Evolutionary conservation across 768 basidiomycete genomes (phyloP).

Genomic region (Rhizopogon salebrosus): DNA sequence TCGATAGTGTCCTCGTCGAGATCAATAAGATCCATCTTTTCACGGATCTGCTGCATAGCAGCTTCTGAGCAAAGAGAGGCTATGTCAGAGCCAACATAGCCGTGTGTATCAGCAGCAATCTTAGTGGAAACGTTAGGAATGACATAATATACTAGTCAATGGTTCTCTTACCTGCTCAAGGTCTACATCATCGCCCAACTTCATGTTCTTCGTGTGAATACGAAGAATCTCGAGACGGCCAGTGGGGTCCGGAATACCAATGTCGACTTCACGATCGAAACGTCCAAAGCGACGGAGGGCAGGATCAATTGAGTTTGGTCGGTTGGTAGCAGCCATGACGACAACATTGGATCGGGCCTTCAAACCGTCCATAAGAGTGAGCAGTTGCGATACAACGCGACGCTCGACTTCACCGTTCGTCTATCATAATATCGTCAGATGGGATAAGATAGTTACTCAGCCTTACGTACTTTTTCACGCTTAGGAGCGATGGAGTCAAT

Average conservation of each 20-base stretch:
- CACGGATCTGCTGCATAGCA: conserved; percentile 99
- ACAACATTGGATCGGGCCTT: conserved; percentile 99
- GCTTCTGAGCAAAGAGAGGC: conserved; percentile 98
- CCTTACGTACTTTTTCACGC: conserved; percentile 82
- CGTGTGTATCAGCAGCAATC: conserved; percentile 99
- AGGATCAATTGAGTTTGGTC: conserved; percentile 99
- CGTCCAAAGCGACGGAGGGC: conserved; percentile 98
- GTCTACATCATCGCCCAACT: conserved; percentile 93
- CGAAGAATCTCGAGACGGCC: conserved; percentile 98
- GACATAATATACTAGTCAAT: conserved; percentile 2
- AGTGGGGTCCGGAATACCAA: conserved; percentile 98
- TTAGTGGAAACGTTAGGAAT: conserved; percentile 22
- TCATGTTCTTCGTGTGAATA: conserved; percentile 99
- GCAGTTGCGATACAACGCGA: conserved; percentile 95
- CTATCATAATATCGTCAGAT: conserved; percentile 33
- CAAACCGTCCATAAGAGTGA: conserved; percentile 98
- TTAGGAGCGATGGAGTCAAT: conserved; percentile 99
- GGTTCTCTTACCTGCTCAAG: conserved; percentile 69
- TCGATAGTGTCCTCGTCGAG: conserved; percentile 98
- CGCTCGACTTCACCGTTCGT: conserved; percentile 99
- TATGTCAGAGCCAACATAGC: conserved; percentile 97
- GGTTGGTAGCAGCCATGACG: conserved; percentile 98
- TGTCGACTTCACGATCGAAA: conserved; percentile 99
- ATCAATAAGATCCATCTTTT: conserved; percentile 99
- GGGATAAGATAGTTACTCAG: background rate